Evolutionary conservation across 805 yeast genomes (phyloP), one percentile per base, ranked within the genome.

Genomic region (Candida sphagnicola): DNA sequence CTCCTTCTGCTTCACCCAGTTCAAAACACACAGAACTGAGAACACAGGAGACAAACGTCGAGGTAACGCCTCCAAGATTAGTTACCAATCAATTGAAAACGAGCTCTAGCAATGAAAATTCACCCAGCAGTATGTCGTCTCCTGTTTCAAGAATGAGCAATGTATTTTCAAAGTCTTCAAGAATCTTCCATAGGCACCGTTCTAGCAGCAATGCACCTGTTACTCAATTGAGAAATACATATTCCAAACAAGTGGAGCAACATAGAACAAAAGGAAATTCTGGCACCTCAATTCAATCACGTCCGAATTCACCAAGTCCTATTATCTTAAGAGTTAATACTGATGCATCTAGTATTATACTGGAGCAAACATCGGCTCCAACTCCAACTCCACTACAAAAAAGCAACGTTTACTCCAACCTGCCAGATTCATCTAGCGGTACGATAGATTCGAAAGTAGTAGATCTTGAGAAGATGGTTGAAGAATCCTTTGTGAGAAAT

Each of bases 221-320:
- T 38, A 42, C 38, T 43, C 57, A 41, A 26, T 45, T 50, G n/a
- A 50, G 55, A 21, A 50, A 57, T 34, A 49, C 65, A 2, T 65
- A 65, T 45, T 54, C 62, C 2, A 53, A 52, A 23, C 68, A 61
- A 24, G 61, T 62, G 13, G 61, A 53, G 38, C 59, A 58, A 32
- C 51, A 54, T 41, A 44, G 69, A n/a, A 55, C 65, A 3, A 59
- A 54, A 35, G 53, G 61, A 1, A 46, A 45, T 2, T 38, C 50
- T 11, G 16, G 36, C 8, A 8, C 10, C 4, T 8, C 35, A 8
- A 8, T 30, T 8, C 18, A 34, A 13, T 28, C 38, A 28, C 19
- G 31, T n/a, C 31, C 35, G 11, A 31, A 8, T 4, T 30, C 40
- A 2, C 25, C 24, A 10, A 37, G 35, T 13, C 39, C 34, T 4